Conservation (phyloP, 495 filamentous ascomycete genomes). For the Hypoxylon cercidicola region DNA sequence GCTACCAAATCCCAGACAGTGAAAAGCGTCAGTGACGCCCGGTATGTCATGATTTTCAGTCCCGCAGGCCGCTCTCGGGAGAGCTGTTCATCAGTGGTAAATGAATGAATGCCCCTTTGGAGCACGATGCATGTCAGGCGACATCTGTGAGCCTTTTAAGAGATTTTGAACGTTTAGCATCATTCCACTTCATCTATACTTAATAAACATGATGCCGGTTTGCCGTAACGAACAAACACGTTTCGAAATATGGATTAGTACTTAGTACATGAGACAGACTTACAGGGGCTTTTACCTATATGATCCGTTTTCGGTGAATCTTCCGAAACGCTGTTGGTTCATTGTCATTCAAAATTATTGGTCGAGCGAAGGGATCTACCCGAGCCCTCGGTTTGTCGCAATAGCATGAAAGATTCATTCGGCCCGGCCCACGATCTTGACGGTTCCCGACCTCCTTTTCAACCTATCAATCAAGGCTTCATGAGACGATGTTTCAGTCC, state of each 20-base stretch:
- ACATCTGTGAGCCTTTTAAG: too few species aligned
- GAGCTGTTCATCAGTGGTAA: neutral
- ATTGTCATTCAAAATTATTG: neutral
- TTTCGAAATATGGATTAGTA: too few species aligned
- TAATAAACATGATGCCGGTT: too few species aligned
- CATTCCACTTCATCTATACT: too few species aligned
- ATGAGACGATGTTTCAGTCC: neutral
- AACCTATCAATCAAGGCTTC: neutral
- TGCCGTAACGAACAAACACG: too few species aligned
- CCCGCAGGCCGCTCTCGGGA: neutral
- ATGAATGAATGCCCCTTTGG: neutral
- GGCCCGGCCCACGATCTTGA: too few species aligned
- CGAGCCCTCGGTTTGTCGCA: too few species aligned
- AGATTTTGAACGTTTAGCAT: too few species aligned
- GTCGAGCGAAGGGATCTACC: too few species aligned
- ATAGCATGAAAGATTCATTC: too few species aligned
- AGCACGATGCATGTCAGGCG: neutral
- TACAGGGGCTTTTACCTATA: too few species aligned
- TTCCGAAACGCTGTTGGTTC: neutral
- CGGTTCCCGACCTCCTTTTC: neutral
- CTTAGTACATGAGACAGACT: too few species aligned
- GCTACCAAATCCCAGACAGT: neutral
- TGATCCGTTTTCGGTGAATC: neutral
- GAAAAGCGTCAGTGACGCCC: neutral
- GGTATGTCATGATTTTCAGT: neutral